Base-by-base conservation (phyloP, 257 asterid genomes). In the Asclepias syriaca region DNA sequence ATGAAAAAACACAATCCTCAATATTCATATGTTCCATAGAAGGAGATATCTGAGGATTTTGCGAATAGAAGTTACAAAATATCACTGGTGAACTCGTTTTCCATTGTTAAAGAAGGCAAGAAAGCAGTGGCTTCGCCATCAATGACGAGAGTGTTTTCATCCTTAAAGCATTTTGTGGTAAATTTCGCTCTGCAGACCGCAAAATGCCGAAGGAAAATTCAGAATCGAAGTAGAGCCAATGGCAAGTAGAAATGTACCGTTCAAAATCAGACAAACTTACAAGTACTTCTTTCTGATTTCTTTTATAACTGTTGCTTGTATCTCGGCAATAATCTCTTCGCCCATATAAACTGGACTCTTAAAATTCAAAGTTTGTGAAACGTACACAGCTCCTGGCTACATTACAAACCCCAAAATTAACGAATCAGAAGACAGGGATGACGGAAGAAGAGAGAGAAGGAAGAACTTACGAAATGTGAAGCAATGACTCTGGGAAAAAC, bases 371-470 rank as follows among this genome's bases (percentile, higher is more conserved):
- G 78, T 81, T 54, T 91, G 97, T 73, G 93, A 86, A 81, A 81
- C 90, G 68, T 94, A 91, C 18, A 94, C 82, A 46, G 98, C 93
- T 39, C 99, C 97, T 24, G 96, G 97, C 97, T 91, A 70, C 69
- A 73, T 67, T 65, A 39, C 19, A 19, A 3, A 34, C 51, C 19
- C 27, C 9, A 12, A 19, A 54, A 7, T 12, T 50, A 68, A 68
- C 15, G 48, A 77, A 49, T 8, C 6, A 46, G 29, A 58, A 4
- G 45, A 70, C 76, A 63, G 27, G 50, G 19, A 29, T 15, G 8
- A 1, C 2, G 49, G 4, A 37, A 18, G 58, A 39, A 45, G 10
- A 43, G 48, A 24, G 48, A 22, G 3, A 27, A 11, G 58, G 14
- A 16, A 45, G 24, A 53, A 77, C 95, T 84, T 68, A 87, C 97